Conservation (phyloP, 805 yeast species). For the Candida succiphila region DNA sequence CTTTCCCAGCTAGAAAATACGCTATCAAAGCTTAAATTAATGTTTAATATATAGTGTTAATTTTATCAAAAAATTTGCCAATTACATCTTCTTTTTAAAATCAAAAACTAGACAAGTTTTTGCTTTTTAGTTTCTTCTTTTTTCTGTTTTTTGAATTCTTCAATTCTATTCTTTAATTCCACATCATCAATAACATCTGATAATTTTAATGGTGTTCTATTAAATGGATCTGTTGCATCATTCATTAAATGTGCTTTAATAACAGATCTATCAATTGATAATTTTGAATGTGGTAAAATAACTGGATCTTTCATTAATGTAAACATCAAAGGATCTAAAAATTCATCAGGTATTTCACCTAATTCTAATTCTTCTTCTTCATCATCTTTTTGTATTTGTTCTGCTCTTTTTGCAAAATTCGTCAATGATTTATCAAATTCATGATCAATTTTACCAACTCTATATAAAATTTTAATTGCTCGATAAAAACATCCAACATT, state of each 20-base stretch:
- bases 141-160: slow-evolving; percentile 41
- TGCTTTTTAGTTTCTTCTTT: slow-evolving; percentile 15
- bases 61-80: not conserved
- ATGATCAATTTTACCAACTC: slow-evolving; percentile 40
- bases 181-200: slow-evolving; percentile 81
- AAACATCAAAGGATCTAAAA: slow-evolving; percentile 92
- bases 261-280: slow-evolving; percentile 82
- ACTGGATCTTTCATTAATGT: slow-evolving; percentile 96
- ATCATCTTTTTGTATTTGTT: slow-evolving; percentile 44
- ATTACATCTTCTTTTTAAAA: not conserved
- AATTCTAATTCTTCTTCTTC: slow-evolving; percentile 80
- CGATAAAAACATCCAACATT: slow-evolving; percentile 52
- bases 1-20: slow-evolving; percentile 97
- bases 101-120: not conserved
- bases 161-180: slow-evolving; percentile 55
- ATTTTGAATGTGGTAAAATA: slow-evolving; percentile 76
- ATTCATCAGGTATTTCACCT: slow-evolving; percentile 95
- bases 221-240: slow-evolving; percentile 96
- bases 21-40: slow-evolving; percentile 89
- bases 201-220: slow-evolving; percentile 79
- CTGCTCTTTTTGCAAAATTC: slow-evolving; percentile 58
- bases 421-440: slow-evolving; percentile 40
- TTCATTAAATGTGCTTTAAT: slow-evolving; percentile 88
- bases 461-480: slow-evolving; percentile 57
- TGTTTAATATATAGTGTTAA: not conserved